Base-by-base conservation (phyloP, 2,329 filamentous ascomycete species). In the Fusarium sp. region DNA sequence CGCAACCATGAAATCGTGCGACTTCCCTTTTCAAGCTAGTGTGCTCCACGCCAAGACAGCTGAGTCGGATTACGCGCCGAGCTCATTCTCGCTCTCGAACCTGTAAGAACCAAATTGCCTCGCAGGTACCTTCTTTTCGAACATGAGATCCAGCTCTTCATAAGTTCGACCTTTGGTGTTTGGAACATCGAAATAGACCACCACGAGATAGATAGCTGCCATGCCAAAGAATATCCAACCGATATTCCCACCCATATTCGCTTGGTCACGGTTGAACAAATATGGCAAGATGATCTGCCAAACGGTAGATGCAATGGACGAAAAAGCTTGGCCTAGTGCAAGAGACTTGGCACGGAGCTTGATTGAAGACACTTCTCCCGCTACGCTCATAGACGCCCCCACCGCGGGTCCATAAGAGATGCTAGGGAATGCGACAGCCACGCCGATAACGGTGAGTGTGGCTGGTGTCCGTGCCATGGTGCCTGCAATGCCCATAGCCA, bases 221-320 rank as follows among this genome's bases (percentile, higher is more conserved):
- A 63, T 43, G 18, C 28, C 40, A 15, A 52, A 52, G 17, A 63
- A 59, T 28, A 63, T 48, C 22, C 55, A 52, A 10, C 59, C 55
- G 7, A 52, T 52, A 20, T 63, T 51, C 1, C 59, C 55, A n/a
- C 59, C 55, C 36, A 63, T 58, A n/a, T 63, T 38, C 4, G 40
- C 59, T n/a, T 52, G 46, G n/a, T 63, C 46, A n/a, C 7, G 22
- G 31, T 63, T 59, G 18, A 59, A 63, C 0, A 58, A 22, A 10
- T 63, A 63, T 14, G 58, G 58, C 6, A 63, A 17, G 7, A 52
- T 40, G 11, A 59, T 48, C 7, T 51, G 33, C 34, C 46, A 59
- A 5, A 59, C 38, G 7, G 53, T 58, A 9, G 45, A 45, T 13
- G 42, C 11, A 5, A 63, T 7, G 4, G 46, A 40, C 8, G 40